phyloP scores from a whole-genome alignment of 225 moss, liverwort and hornwort genomes.

The Polytrichum formosum region DNA sequence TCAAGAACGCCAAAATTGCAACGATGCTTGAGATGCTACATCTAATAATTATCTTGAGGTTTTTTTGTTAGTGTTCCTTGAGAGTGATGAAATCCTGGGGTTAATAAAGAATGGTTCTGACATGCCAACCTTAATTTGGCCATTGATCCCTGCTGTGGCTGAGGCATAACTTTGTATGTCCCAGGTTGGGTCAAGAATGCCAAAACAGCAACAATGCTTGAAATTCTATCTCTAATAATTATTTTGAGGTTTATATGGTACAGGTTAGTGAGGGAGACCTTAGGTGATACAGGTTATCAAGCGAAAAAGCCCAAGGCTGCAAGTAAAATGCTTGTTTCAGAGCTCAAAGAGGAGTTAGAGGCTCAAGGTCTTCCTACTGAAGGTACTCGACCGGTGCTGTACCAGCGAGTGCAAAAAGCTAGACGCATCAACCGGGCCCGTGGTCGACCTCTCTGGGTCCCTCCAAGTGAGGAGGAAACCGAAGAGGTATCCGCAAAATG shows the following conservation, averaged over 20 bases:
- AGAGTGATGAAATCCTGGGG: too few relatives aligned
- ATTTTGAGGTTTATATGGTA: conserved; percentile 11
- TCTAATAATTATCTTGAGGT: conserved; percentile 7
- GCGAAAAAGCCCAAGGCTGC: conserved; percentile 93
- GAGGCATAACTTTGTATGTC: too few relatives aligned
- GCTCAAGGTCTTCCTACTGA: conserved; percentile 92
- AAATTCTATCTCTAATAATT: neutral
- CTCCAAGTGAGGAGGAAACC: conserved; percentile 66
- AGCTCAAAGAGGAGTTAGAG: conserved; percentile 91
- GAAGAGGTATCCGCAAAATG: conserved; percentile 49
- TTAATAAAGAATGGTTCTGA: too few relatives aligned
- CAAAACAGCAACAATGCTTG: neutral
- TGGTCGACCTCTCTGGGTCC: conserved; percentile 96
- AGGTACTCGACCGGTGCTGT: conserved; percentile 92
- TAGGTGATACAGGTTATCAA: conserved; percentile 69
- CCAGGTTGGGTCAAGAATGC: too few relatives aligned
- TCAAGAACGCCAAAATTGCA: too few relatives aligned
- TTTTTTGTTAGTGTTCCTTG: neutral
- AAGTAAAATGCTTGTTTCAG: conserved; percentile 94
- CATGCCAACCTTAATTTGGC: too few relatives aligned
- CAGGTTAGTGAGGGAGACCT: conserved; percentile 73
- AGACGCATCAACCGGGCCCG: conserved; percentile 94
- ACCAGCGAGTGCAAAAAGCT: conserved; percentile 99
- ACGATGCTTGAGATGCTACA: neutral
- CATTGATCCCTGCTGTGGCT: too few relatives aligned